These are phyloP conservation scores for Rhodotorula babjevae DNA, from an alignment of 768 basidiomycete species.

Conservation along the genomic window DNA sequence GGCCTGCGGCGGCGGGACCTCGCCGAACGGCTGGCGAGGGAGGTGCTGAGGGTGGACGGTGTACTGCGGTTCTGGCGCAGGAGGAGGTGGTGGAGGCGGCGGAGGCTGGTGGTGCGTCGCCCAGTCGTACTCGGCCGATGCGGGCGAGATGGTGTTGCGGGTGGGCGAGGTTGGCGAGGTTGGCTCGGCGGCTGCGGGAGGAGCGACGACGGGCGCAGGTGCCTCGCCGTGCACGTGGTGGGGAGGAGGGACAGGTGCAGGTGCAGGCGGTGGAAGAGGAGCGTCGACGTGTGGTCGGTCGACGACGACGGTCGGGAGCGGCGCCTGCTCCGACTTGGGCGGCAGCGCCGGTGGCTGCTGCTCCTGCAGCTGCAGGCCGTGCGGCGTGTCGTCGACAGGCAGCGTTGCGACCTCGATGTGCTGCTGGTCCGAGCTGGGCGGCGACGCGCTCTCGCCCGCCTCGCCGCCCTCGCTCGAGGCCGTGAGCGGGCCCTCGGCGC, in stretches of 20 bases:
- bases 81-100: slow-evolving; percentile 43
- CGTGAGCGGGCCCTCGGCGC: too few relatives aligned
- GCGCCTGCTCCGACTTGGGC: neutral
- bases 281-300: too few relatives aligned
- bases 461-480: neutral
- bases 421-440: slow-evolving; percentile 9
- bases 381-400: neutral
- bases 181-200: neutral
- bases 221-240: too few relatives aligned
- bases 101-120: slow-evolving; percentile 35
- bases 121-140: slow-evolving; percentile 43
- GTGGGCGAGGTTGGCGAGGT: neutral
- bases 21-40: slow-evolving; percentile 46
- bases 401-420: slow-evolving; percentile 9
- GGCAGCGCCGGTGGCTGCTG: neutral
- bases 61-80: slow-evolving; percentile 55
- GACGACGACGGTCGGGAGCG: neutral
- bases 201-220: neutral
- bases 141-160: slow-evolving; percentile 16
- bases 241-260: too few relatives aligned
- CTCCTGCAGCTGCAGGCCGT: neutral
- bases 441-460: neutral
- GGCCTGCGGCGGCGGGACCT: slow-evolving; percentile 27
- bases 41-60: slow-evolving; percentile 56
- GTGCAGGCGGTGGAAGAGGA: too few relatives aligned